Base-by-base conservation (phyloP, 2,329 filamentous ascomycete species). In the Sporothrix phasma region DNA sequence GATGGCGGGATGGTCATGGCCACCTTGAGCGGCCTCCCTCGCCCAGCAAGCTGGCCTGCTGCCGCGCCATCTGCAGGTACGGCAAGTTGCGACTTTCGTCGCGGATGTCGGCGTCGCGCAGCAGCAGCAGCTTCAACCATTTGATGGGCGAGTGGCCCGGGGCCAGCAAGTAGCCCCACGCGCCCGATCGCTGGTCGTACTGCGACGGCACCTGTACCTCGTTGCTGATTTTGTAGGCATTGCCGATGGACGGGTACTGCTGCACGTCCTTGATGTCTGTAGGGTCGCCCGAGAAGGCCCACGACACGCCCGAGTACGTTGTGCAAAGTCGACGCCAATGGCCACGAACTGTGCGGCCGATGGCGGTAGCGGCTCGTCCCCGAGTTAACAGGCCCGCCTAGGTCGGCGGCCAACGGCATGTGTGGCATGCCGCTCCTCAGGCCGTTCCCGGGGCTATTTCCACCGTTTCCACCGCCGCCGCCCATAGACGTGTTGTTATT, bases 1-100 rank as follows among this genome's bases (percentile, higher is more conserved):
- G 8, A 80, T 79, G 0, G 78, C 78, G 0, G 79, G 0, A 81
- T 43, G 0, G 78, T 80, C 1, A 78, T 66, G 1, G 79, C 72
- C 2, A 80, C 68, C 13, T 76, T 71, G 11, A 79, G 71, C 0
- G 39, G 68, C 0, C 72, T 63, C 0, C 71, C 65, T 8, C 68
- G 6, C 69, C 67, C 0, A 60, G 34, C 0, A 41, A 5, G 4
- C 56, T 37, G 5, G 47, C 45, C 34, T 53, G 39, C 51, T 60
- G 34, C 2, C 62, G 43, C n/a, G 47, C 54, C 3, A 29, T 31
- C 37, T 31, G 39, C 37, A 66, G 22, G 46, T 66, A 65, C 13
- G 62, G 58, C 41, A 64, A 66, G 46, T 37, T 34, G 37, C 39
- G 51, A 29, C 66, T 61, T 58, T 66, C 67, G 17, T 51, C 56